Conservation (phyloP, 1,284 basidiomycete genomes). For the Ceratobasidium theobromae region DNA sequence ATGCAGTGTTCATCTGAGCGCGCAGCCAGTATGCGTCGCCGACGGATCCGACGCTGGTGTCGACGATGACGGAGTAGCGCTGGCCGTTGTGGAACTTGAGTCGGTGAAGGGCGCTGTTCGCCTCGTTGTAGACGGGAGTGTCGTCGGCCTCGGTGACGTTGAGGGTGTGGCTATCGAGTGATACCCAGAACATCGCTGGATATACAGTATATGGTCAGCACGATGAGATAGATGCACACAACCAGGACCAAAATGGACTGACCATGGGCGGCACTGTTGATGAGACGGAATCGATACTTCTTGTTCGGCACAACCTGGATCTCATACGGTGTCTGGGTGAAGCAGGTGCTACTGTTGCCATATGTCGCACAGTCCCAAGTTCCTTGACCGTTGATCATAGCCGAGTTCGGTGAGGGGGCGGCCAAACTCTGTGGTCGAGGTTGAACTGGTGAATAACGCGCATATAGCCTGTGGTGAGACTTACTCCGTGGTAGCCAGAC, state of each 20-base stretch:
- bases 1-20: constrained; percentile 44
- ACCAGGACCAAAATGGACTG: constrained; percentile 26
- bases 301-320: constrained; percentile 36
- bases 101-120: constrained; percentile 22
- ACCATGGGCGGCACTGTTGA: constrained; percentile 44
- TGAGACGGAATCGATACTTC: constrained; percentile 46
- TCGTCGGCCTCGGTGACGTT: constrained; percentile 32
- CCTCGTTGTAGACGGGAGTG: constrained; percentile 17
- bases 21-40: constrained; percentile 48
- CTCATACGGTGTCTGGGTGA: constrained; percentile 36
- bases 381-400: constrained; percentile 44
- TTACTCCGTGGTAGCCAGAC: constrained; percentile 15
- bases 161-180: constrained; percentile 37
- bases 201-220: not conserved
- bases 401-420: constrained; percentile 42
- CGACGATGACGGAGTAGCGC: constrained; percentile 52
- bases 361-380: constrained; percentile 35
- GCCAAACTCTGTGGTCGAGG: constrained; percentile 36
- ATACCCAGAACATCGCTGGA: constrained; percentile 35
- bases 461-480: constrained; percentile 13
- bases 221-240: not conserved
- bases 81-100: constrained; percentile 50
- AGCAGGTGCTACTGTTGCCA: constrained; percentile 35
- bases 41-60: constrained; percentile 43
- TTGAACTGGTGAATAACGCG: constrained; percentile 31